Conservation (phyloP, 306 rosid genomes). For the Phaseolus lunatus region DNA sequence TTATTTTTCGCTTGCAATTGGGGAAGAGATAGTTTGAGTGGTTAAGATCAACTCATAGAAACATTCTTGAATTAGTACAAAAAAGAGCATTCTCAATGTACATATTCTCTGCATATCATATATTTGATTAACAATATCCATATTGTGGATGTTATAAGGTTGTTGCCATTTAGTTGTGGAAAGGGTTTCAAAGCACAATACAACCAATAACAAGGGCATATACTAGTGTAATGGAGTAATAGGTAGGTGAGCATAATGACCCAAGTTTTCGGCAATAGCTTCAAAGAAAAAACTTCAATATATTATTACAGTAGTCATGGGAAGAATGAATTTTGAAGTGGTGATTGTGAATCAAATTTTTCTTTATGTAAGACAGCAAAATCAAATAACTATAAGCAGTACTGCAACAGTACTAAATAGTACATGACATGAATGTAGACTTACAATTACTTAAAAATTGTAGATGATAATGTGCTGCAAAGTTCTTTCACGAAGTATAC, state of each 20-base stretch:
- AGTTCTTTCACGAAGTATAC: constrained; percentile 8
- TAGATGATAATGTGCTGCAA: constrained; percentile 21
- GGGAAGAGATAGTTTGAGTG: background rate
- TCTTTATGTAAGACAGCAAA: background rate
- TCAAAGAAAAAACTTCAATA: constrained; percentile 4
- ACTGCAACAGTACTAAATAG: constrained; percentile 38
- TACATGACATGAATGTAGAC: constrained; percentile 27
- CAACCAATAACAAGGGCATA: background rate
- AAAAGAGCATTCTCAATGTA: background rate
- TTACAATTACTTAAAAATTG: constrained; percentile 16
- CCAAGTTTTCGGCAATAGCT: background rate
- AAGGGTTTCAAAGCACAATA: background rate
- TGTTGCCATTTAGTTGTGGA: background rate
- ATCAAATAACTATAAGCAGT: background rate
- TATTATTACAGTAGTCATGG: background rate
- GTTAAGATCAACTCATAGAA: background rate
- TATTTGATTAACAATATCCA: background rate
- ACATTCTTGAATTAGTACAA: constrained; percentile 1
- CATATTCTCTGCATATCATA: background rate
- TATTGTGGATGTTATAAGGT: background rate
- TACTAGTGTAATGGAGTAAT: background rate
- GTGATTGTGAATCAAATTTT: background rate
- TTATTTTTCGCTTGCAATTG: background rate
- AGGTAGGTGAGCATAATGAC: background rate
- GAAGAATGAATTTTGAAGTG: constrained; percentile 7